Percentiles rank a stretch among this genome's conserved stretches.
Conservation (phyloP, 768 basidiomycete genomes). For the Hirschioporus abietinus region DNA sequence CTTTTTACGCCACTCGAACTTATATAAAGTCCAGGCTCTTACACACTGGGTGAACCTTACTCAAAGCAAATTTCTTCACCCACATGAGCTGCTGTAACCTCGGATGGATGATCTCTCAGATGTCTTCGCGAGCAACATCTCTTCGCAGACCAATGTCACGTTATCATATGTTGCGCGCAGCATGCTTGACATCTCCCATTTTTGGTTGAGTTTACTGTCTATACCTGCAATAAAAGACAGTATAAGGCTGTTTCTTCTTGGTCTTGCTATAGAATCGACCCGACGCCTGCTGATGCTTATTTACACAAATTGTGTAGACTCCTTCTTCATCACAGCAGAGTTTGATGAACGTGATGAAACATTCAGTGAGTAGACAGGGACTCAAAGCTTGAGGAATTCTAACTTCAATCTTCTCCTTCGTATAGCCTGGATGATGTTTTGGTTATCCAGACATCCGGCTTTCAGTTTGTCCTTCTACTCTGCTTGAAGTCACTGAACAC, state of each 20-base stretch:
- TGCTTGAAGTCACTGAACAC: background rate
- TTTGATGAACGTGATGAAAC: conserved; percentile 1
- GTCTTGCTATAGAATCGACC: background rate
- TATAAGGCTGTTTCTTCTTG: background rate
- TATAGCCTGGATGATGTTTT: conserved; percentile 66
- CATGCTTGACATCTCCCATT: background rate
- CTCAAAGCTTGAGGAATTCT: too few species aligned
- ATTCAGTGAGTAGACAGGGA: background rate
- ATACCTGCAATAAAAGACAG: background rate
- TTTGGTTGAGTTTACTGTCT: background rate
- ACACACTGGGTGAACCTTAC: too few species aligned
- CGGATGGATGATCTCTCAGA: background rate
- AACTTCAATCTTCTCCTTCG: background rate
- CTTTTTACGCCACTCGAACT: too few species aligned
- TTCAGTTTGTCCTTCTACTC: conserved; percentile 40
- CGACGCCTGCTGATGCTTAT: background rate
- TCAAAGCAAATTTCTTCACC: too few species aligned
- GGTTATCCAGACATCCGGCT: conserved; percentile 57
- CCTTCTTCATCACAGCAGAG: conserved; percentile 1
- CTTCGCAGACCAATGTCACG: background rate
- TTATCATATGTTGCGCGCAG: background rate
- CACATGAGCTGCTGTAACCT: background rate
- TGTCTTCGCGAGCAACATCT: background rate
- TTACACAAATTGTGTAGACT: background rate
- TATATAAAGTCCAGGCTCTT: too few species aligned